Evolutionary conservation across 2,329 filamentous ascomycete species (phyloP), one percentile per base, ranked within the genome.

Genomic region (Phialophora chinensis): DNA sequence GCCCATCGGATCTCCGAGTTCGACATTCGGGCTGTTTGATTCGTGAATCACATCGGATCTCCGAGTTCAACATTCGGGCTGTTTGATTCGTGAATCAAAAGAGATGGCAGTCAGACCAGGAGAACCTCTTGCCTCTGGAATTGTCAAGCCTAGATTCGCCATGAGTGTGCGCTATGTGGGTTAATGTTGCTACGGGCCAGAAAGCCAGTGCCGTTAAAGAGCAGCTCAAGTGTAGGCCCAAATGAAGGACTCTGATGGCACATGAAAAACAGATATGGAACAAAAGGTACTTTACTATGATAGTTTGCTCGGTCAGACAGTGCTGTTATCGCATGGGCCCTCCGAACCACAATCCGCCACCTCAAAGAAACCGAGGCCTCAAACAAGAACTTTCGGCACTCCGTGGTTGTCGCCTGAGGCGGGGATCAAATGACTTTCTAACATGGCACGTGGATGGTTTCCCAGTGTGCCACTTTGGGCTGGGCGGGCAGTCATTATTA

Each of bases 11-110:
- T 31, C 49, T 62, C 63, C 63, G 63, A 56, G 17, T 42, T 17
- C 27, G 8, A 12, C 4, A 31, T 20, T n/a, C 33, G 33, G 33
- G 33, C 10, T 38, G 33, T 38, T 38, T 14, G 23, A 25, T 25
- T n/a, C n/a, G n/a, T n/a, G n/a, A n/a, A n/a, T n/a, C n/a, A n/a
- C 29, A 38, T 66, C 63, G 63, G 63, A 66, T 31, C 49, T 62
- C 63, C 63, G 63, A 56, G 17, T 42, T 17, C 27, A 4, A 12
- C 4, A 29, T 20, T n/a, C 33, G 33, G 33, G 33, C 8, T 35
- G 33, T 35, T 35, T 12, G n/a, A 35, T 35, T 35, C 33, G 33
- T 35, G 33, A 11, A 38, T 38, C 33, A 38, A 23, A n/a, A 49
- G n/a, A 8, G 44, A 23, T 49, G 47, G 47, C n/a, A 23, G 47